phyloP scores from a whole-genome alignment of 306 rosid species.

The Senna tora region DNA sequence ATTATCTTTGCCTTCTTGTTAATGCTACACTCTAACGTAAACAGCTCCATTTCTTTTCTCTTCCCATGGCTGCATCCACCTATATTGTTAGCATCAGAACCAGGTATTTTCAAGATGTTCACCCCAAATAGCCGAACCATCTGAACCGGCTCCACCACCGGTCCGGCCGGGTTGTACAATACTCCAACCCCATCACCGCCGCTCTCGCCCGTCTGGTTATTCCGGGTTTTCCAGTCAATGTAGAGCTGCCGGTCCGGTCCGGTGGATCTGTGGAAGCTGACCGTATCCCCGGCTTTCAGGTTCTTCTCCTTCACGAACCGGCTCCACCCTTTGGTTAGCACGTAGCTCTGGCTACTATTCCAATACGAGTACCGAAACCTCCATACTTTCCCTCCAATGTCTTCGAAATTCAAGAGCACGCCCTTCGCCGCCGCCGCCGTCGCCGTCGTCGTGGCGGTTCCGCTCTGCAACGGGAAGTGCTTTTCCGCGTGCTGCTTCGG shows the following conservation, averaged over 20 bases:
- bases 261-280: constrained; percentile 70
- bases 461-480: constrained; percentile 76
- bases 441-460: constrained; percentile 12
- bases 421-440: constrained; percentile 50
- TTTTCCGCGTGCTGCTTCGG: constrained; percentile 98
- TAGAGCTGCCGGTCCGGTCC: constrained; percentile 78
- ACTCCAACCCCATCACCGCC: neutral
- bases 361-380: constrained; percentile 94
- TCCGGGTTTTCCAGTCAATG: constrained; percentile 71
- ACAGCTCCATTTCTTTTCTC: constrained; percentile 72
- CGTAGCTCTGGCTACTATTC: constrained; percentile 98
- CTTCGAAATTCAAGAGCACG: constrained; percentile 76
- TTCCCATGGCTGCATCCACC: constrained; percentile 63
- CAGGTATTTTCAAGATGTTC: constrained; percentile 72
- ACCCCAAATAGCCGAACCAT: constrained; percentile 92
- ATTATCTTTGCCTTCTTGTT: constrained; percentile 85
- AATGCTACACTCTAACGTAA: constrained; percentile 63
- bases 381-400: constrained; percentile 94
- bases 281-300: constrained; percentile 88
- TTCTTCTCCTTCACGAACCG: constrained; percentile 95
- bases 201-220: neutral
- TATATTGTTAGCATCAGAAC: constrained; percentile 26
- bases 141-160: constrained; percentile 51
- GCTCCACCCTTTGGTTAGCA: constrained; percentile 96
- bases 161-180: constrained; percentile 41